These are phyloP conservation scores for Tetrastigma voinierianum DNA, from an alignment of 164 flowering plant species.

Conservation along the genomic window DNA sequence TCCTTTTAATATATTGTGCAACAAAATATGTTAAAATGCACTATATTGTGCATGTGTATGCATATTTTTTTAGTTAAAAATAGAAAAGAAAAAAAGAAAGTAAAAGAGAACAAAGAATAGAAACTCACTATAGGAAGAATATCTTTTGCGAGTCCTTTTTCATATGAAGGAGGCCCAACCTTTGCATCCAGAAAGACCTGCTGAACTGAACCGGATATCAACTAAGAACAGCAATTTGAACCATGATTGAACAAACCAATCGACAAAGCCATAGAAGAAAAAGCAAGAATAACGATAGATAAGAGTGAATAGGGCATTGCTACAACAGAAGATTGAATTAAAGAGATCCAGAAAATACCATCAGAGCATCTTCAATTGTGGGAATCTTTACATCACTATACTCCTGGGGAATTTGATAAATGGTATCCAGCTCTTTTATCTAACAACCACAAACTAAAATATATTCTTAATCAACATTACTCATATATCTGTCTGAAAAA, in stretches of 20 bases:
- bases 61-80: not conserved
- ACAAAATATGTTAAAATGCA: too few species aligned
- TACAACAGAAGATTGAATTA: not conserved
- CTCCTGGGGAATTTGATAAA: conserved; percentile 32
- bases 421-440: conserved; percentile 57
- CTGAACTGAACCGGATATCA: conserved; percentile 69
- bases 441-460: conserved; percentile 41
- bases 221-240: conserved; percentile 31
- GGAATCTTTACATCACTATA: conserved; percentile 48
- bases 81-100: not conserved
- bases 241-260: conserved; percentile 1
- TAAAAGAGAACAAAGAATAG: not conserved
- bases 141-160: conserved; percentile 81
- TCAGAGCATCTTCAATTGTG: conserved; percentile 75
- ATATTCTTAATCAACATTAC: conserved; percentile 22
- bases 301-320: not conserved
- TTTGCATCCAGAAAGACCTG: conserved; percentile 88
- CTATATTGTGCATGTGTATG: not conserved
- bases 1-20: too few species aligned
- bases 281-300: not conserved
- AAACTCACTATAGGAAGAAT: conserved; percentile 73
- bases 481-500: not conserved
- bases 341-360: conserved; percentile 35
- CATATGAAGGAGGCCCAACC: conserved; percentile 92
- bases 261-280: not conserved